phyloP scores from a whole-genome alignment of 2,329 filamentous ascomycete species.

The Aspergillus amoenus region DNA sequence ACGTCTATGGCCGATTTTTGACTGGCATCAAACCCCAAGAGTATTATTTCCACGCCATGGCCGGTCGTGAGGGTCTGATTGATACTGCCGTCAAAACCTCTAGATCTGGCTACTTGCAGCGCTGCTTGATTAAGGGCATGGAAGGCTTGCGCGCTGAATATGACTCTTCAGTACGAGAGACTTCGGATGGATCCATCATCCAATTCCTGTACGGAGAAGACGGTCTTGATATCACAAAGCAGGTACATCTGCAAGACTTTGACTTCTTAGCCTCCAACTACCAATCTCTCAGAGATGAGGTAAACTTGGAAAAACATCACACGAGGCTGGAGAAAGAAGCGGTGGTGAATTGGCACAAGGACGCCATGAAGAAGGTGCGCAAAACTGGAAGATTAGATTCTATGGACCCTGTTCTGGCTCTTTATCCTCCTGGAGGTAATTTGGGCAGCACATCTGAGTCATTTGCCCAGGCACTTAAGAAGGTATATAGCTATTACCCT shows the following conservation, averaged over 20 bases:
- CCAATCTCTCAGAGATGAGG: slow-evolving; percentile 72
- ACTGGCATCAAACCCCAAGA: slow-evolving; percentile 96
- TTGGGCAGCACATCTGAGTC: slow-evolving; percentile 86
- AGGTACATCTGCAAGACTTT: slow-evolving; percentile 87
- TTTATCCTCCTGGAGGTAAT: slow-evolving; percentile 73
- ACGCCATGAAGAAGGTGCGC: slow-evolving; percentile 73
- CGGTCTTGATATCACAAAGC: slow-evolving; percentile 89
- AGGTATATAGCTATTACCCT: slow-evolving; percentile 38
- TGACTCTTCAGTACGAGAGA: slow-evolving; percentile 86
- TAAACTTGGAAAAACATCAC: slow-evolving; percentile 63
- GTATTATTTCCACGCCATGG: slow-evolving; percentile 99
- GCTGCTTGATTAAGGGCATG: slow-evolving; percentile 98
- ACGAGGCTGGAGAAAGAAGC: slow-evolving; percentile 65
- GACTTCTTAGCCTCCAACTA: slow-evolving; percentile 87
- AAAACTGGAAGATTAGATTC: slow-evolving; percentile 68
- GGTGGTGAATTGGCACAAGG: slow-evolving; percentile 60
- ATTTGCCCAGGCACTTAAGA: slow-evolving; percentile 70
- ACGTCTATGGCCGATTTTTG: slow-evolving; percentile 94
- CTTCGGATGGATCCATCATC: slow-evolving; percentile 82
- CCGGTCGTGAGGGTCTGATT: slow-evolving; percentile 94
- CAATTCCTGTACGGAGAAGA: slow-evolving; percentile 98
- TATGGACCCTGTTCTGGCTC: slow-evolving; percentile 72
- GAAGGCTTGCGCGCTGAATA: slow-evolving; percentile 91
- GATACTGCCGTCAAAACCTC: slow-evolving; percentile 99
- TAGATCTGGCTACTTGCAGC: slow-evolving; percentile 90